A percentile compares a stretch with the other conserved stretches of the same genome.
Conservation (phyloP, 441 rosid species). For the Pelargonium fulgidum region DNA sequence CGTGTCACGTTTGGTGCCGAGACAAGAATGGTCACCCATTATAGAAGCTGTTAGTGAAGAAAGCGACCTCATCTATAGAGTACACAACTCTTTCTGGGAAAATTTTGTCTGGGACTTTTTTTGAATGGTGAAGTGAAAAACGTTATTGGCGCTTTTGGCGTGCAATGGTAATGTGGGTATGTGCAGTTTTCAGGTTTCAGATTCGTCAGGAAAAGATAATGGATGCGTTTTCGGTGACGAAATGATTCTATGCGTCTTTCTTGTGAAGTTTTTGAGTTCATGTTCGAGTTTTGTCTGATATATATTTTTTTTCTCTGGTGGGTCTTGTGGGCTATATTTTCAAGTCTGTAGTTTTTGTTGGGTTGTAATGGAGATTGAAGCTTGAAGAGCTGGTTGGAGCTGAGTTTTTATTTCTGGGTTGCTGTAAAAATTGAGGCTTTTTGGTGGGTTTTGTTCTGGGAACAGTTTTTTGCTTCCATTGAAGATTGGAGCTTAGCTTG, state of each 20-base stretch:
- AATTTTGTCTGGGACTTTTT: slow-evolving; percentile 8
- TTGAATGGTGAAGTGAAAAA: slow-evolving; percentile 4
- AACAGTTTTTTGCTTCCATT: neutral
- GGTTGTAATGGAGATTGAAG: too few species aligned
- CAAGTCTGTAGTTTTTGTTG: too few species aligned
- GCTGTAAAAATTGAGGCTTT: too few species aligned
- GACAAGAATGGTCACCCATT: neutral
- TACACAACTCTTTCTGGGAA: slow-evolving; percentile 9
- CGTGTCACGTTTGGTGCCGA: neutral
- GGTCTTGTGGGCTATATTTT: too few species aligned
- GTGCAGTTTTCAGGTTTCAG: slow-evolving; percentile 18
- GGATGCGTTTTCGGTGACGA: slow-evolving; percentile 33
- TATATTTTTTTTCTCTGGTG: neutral
- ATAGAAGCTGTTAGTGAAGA: slow-evolving; percentile 11
- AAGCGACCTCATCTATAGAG: slow-evolving; percentile 1
- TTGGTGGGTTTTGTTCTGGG: neutral
- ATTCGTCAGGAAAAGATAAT: slow-evolving; percentile 16
- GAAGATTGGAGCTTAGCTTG: neutral
- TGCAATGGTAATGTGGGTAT: slow-evolving; percentile 2
- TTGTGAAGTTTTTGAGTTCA: slow-evolving; percentile 39
- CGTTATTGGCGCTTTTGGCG: slow-evolving; percentile 7
- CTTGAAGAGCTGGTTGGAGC: too few species aligned
- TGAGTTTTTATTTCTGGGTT: too few species aligned
- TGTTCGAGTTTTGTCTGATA: neutral
- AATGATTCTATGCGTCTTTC: slow-evolving; percentile 44